phyloP scores from a whole-genome alignment of 345 rosid species.

The Kandelia obovata region DNA sequence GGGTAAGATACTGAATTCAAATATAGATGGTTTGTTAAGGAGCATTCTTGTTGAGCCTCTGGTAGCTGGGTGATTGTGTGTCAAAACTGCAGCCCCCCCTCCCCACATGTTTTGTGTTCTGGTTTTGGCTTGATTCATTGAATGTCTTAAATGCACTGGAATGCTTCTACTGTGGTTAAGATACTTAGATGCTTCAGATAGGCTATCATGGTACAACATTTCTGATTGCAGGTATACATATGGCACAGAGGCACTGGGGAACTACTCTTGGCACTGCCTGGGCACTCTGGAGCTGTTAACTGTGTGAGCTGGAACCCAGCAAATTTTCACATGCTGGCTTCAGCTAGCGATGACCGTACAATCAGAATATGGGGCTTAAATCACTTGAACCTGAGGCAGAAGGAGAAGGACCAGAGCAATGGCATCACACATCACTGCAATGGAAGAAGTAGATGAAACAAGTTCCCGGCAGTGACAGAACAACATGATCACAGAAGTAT shows the following conservation, averaged over 20 bases:
- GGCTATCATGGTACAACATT: not conserved
- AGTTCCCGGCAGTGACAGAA: not conserved
- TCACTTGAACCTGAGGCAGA: conserved; percentile 24
- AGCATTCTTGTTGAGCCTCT: no score
- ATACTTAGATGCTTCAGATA: not conserved
- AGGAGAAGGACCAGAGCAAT: conserved; percentile 22
- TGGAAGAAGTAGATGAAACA: conserved; percentile 29
- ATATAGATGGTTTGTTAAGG: no score
- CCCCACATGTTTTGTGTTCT: no score
- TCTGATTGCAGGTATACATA: conserved; percentile 51
- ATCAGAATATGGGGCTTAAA: conserved; percentile 69
- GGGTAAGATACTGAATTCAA: no score
- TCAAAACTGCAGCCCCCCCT: no score
- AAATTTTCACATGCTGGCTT: conserved; percentile 65
- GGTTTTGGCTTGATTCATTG: no score
- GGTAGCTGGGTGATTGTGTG: no score
- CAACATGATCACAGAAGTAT: not conserved
- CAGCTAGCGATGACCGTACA: conserved; percentile 66
- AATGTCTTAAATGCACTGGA: not conserved
- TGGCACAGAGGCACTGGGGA: conserved; percentile 61
- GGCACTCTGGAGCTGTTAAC: conserved; percentile 69
- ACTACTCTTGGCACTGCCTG: conserved; percentile 43
- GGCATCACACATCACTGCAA: conserved; percentile 23
- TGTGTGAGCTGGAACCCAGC: conserved; percentile 74
- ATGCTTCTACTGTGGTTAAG: no score